A percentile compares a stretch with the other conserved stretches of the same genome.
Evolutionary conservation across 257 asterid genomes (phyloP).

Genomic region (Lavandula angustifolia): DNA sequence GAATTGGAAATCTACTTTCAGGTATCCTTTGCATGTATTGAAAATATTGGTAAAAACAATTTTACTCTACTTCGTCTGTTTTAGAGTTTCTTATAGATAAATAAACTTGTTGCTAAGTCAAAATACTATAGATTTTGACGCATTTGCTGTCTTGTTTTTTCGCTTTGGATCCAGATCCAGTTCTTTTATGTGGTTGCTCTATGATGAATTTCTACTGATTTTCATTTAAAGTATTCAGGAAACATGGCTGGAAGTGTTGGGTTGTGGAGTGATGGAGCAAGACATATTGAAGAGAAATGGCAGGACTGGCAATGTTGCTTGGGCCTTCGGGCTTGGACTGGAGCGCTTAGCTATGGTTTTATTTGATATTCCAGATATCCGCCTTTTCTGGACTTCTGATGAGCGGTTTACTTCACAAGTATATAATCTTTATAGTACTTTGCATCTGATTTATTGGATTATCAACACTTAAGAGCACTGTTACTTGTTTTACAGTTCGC

Average conservation of each 20-base stretch:
- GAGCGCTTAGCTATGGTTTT: conserved; percentile 95
- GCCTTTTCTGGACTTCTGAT: conserved; percentile 92
- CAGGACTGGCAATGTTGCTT: conserved; percentile 68
- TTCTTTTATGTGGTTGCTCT: not conserved
- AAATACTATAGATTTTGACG: not conserved
- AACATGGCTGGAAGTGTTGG: conserved; percentile 94
- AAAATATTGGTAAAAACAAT: not conserved
- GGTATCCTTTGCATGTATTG: conserved; percentile 39
- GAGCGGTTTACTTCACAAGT: conserved; percentile 97
- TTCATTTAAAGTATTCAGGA: conserved; percentile 51
- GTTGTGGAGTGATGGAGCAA: conserved; percentile 98
- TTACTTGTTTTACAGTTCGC: conserved; percentile 55
- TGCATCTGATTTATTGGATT: conserved; percentile 13
- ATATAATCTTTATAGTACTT: conserved; percentile 22
- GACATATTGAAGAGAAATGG: conserved; percentile 87
- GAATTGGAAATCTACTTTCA: conserved; percentile 93
- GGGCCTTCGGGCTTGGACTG: conserved; percentile 99
- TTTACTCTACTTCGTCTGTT: conserved; percentile 6
- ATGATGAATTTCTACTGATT: conserved; percentile 30
- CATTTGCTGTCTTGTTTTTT: conserved; percentile 1
- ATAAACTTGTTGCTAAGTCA: not conserved
- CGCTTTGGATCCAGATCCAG: not conserved
- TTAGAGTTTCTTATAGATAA: conserved; percentile 12
- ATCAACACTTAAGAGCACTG: conserved; percentile 17
- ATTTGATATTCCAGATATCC: conserved; percentile 93